Conservation (phyloP, 768 basidiomycete species). For the Piloderma croceum region DNA sequence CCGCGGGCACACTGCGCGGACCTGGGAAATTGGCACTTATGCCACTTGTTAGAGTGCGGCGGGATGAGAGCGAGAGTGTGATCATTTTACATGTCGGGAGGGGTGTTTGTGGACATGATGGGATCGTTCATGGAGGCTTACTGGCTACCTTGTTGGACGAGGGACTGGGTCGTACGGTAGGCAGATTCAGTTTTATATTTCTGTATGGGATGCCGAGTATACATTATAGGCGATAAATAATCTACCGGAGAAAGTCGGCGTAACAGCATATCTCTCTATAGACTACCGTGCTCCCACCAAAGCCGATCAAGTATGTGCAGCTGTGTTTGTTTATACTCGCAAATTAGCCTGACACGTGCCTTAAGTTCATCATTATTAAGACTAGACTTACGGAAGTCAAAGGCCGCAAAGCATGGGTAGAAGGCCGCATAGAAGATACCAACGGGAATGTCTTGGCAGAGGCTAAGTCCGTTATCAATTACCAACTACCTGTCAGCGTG, state of each 20-base stretch:
- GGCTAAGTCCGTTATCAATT: conserved; percentile 54
- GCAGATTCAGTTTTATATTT: conserved; percentile 17
- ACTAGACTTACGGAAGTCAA: conserved; percentile 59
- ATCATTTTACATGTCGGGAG: conserved; percentile 78
- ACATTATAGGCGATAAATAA: conserved; percentile 70
- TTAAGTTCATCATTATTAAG: conserved; percentile 78
- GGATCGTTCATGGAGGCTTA: conserved; percentile 90
- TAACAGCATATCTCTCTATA: conserved; percentile 80
- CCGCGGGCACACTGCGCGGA: conserved; percentile 79
- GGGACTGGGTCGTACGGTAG: conserved; percentile 69
- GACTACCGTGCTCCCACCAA: conserved; percentile 84
- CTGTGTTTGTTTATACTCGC: not conserved
- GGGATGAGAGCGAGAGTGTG: conserved; percentile 70
- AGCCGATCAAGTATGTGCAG: conserved; percentile 68
- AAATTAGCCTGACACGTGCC: not conserved
- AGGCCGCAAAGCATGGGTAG: conserved; percentile 74
- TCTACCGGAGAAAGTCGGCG: conserved; percentile 84
- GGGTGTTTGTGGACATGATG: conserved; percentile 88
- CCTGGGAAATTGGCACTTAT: conserved; percentile 80
- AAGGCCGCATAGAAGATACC: conserved; percentile 69
- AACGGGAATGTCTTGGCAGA: conserved; percentile 81
- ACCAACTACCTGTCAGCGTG: not conserved
- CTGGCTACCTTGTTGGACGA: conserved; percentile 91
- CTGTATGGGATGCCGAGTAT: conserved; percentile 3
- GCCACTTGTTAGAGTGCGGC: conserved; percentile 68